A percentile compares a stretch with the other conserved stretches of the same genome.
Conservation (phyloP, 192 early-diverging fungal species). For the Pilobolus umbonatus region DNA sequence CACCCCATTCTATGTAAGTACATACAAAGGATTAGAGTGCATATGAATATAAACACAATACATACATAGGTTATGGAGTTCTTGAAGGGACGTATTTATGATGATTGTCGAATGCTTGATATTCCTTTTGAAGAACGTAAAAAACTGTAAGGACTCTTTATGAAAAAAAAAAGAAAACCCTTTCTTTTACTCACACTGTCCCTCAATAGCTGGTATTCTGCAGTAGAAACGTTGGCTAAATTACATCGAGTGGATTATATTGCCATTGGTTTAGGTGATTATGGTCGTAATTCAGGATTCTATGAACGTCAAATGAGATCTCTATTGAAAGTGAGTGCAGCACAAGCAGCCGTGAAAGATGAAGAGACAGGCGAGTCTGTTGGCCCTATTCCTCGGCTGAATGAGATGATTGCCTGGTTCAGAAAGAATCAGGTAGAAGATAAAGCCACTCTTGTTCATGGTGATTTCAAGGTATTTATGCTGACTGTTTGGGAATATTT, state of each 20-base stretch:
- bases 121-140: conserved; percentile 49
- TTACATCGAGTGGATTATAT: conserved; percentile 72
- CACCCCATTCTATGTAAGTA: conserved; percentile 87
- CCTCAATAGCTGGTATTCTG: conserved; percentile 54
- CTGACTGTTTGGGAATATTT: background rate
- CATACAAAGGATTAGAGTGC: no score
- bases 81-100: conserved; percentile 83
- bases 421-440: conserved; percentile 60
- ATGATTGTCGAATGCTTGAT: conserved; percentile 53
- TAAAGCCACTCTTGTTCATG: conserved; percentile 82
- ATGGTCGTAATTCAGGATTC: conserved; percentile 65
- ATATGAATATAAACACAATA: no score
- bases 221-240: conserved; percentile 72
- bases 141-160: conserved; percentile 38
- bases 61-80: conserved; percentile 94
- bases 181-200: background rate
- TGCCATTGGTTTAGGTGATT: conserved; percentile 61
- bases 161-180: background rate
- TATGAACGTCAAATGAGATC: conserved; percentile 83
- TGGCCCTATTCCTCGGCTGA: conserved; percentile 63
- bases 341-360: conserved; percentile 67
- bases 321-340: conserved; percentile 54
- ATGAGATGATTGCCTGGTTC: conserved; percentile 75
- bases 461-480: conserved; percentile 94
- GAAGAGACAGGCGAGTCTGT: conserved; percentile 46